These are phyloP conservation scores for Endotrypanum monterogeii DNA, from an alignment of 208 protist species.

Conservation along the genomic window DNA sequence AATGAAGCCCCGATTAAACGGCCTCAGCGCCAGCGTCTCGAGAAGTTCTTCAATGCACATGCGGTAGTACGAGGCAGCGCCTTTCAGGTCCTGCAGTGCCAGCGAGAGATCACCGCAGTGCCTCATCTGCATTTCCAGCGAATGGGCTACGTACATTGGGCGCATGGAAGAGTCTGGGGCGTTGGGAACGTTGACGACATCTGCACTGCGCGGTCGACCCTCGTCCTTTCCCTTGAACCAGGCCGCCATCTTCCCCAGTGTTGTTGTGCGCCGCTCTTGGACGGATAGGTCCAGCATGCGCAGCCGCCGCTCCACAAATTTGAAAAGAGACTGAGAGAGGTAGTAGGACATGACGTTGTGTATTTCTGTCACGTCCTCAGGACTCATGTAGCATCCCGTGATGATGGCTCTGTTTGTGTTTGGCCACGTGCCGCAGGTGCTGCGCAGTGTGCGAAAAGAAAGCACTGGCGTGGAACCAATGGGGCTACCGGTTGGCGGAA, in stretches of 20 bases:
- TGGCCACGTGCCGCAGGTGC: constrained; percentile 55
- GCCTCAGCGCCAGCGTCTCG: constrained; percentile 49
- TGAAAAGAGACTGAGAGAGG: constrained; percentile 68
- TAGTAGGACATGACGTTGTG: constrained; percentile 74
- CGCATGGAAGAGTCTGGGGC: constrained; percentile 9
- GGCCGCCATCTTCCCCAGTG: constrained; percentile 78
- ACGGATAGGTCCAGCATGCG: constrained; percentile 56
- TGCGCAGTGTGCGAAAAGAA: constrained; percentile 38
- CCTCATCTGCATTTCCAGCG: constrained; percentile 87
- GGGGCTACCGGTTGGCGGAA: constrained; percentile 5
- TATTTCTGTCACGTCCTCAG: constrained; percentile 62
- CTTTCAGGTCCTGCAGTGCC: constrained; percentile 63
- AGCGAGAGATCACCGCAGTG: constrained; percentile 73
- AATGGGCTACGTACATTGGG: constrained; percentile 57
- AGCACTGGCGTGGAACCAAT: constrained; percentile 5
- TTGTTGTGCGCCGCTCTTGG: constrained; percentile 78
- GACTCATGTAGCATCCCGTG: constrained; percentile 80
- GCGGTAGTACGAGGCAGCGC: constrained; percentile 62
- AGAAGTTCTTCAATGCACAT: constrained; percentile 80
- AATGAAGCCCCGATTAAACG: constrained; percentile 73
- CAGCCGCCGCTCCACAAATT: constrained; percentile 70
- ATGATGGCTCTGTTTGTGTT: constrained; percentile 42
- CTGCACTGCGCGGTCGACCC: constrained; percentile 40
- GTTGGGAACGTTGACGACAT: constrained; percentile 17
- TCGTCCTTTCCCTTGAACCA: constrained; percentile 84